These are phyloP conservation scores for Nakataea oryzae DNA, from an alignment of 2,329 filamentous ascomycete genomes.

Conservation along the genomic window DNA sequence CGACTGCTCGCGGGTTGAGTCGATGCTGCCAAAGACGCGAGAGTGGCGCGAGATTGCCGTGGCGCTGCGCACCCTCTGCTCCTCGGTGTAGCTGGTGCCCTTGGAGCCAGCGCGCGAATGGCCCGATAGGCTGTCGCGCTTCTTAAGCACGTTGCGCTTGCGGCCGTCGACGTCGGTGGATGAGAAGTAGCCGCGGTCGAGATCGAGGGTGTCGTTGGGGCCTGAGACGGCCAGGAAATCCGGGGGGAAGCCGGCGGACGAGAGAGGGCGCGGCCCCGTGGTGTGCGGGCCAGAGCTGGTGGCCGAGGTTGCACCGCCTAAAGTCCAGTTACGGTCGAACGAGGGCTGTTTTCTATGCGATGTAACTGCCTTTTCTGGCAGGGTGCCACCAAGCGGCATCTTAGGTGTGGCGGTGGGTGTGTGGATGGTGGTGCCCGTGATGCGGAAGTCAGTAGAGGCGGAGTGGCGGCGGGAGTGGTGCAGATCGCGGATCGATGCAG, in stretches of 20 bases:
- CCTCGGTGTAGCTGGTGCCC: conserved; percentile 68
- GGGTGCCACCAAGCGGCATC: conserved; percentile 28
- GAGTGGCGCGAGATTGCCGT: conserved; percentile 63
- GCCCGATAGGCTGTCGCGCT: conserved; percentile 46
- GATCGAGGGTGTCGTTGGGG: conserved; percentile 41
- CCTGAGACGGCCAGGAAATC: conserved; percentile 29
- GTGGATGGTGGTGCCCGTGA: conserved; percentile 22
- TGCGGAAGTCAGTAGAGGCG: conserved; percentile 62
- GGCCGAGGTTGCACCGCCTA: conserved; percentile 38
- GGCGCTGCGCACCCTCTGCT: conserved; percentile 56
- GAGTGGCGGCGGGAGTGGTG: conserved; percentile 83
- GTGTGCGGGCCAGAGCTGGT: neutral
- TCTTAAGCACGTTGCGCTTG: conserved; percentile 70
- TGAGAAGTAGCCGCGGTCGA: conserved; percentile 89
- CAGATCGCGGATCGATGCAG: conserved; percentile 70
- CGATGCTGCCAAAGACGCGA: conserved; percentile 62
- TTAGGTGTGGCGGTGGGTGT: conserved; percentile 27
- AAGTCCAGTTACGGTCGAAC: conserved; percentile 61
- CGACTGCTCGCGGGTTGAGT: conserved; percentile 54
- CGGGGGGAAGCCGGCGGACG: conserved; percentile 36
- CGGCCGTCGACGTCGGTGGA: conserved; percentile 73
- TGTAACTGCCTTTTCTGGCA: conserved; percentile 18
- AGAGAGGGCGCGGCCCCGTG: conserved; percentile 31
- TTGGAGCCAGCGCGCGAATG: conserved; percentile 58
- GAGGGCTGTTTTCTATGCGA: conserved; percentile 56